Conservation (phyloP, 768 basidiomycete genomes). For the Mycena pura region DNA sequence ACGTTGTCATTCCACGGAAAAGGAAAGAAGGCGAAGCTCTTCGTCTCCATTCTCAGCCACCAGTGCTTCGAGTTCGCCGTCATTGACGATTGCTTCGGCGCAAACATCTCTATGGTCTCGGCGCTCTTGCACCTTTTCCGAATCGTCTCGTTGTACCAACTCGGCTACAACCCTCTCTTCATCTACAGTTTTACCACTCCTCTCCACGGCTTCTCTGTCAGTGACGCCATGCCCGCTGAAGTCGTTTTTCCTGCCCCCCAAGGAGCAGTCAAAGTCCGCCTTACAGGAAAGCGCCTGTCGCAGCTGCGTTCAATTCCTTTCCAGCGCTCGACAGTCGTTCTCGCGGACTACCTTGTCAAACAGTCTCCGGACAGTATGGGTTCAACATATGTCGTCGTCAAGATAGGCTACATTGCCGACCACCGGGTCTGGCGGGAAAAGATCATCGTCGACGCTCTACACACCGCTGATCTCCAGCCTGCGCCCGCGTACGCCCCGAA, state of each 20-base stretch:
- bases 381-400: background rate
- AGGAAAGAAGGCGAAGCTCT: constrained; percentile 1
- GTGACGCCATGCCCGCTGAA: background rate
- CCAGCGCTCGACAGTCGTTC: background rate
- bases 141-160: too few species aligned
- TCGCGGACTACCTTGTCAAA: background rate
- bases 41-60: background rate
- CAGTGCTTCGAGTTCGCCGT: too few species aligned
- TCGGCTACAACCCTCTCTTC: too few species aligned
- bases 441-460: too few species aligned
- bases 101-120: too few species aligned
- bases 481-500: background rate
- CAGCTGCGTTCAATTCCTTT: background rate
- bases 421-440: background rate
- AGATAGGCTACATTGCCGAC: background rate
- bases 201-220: background rate
- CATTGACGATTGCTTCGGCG: too few species aligned
- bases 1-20: constrained; percentile 6
- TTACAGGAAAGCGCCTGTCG: background rate
- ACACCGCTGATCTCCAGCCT: background rate
- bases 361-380: background rate
- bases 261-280: background rate
- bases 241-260: background rate
- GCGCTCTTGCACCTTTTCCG: too few species aligned
- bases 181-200: too few species aligned